Evolutionary conservation across 257 asterid species (phyloP).

Genomic region (Gentiana straminea): DNA sequence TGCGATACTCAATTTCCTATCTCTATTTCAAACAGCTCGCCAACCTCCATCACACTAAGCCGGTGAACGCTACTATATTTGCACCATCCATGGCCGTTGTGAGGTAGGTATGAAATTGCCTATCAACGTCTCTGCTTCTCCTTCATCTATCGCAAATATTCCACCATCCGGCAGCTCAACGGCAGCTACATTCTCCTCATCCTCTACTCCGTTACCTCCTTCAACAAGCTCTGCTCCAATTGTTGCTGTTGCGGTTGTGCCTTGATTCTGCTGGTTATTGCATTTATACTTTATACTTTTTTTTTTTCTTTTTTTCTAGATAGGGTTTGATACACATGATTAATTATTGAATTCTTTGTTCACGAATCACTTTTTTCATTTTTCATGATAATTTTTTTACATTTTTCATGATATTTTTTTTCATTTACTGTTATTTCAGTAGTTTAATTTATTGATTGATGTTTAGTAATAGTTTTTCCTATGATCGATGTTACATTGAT

Average conservation of each 20-base stretch:
- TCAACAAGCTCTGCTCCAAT: conserved; percentile 47
- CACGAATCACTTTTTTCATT: too few species aligned
- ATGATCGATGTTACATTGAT: too few species aligned
- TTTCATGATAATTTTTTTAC: too few species aligned
- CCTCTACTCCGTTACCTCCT: conserved; percentile 31
- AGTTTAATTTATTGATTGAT: neutral
- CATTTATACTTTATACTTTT: conserved; percentile 21
- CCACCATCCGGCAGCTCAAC: conserved; percentile 23
- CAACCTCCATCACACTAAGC: conserved; percentile 29
- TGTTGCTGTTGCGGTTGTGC: conserved; percentile 24
- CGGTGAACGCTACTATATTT: conserved; percentile 38
- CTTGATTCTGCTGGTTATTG: conserved; percentile 47
- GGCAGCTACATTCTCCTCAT: conserved; percentile 9
- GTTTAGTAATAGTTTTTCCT: too few species aligned
- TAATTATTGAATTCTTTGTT: neutral
- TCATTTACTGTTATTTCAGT: too few species aligned
- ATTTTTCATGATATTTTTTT: too few species aligned
- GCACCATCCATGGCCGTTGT: conserved; percentile 38
- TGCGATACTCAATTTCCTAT: conserved; percentile 26
- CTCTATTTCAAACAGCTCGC: conserved; percentile 21
- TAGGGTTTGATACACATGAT: conserved; percentile 3
- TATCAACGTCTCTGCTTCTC: conserved; percentile 14
- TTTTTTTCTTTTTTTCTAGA: conserved; percentile 14
- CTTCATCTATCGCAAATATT: conserved; percentile 9
- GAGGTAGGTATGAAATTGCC: conserved; percentile 29